Evolutionary conservation across 2,329 filamentous ascomycete genomes (phyloP).

Genomic region (Cladosporium sp.): DNA sequence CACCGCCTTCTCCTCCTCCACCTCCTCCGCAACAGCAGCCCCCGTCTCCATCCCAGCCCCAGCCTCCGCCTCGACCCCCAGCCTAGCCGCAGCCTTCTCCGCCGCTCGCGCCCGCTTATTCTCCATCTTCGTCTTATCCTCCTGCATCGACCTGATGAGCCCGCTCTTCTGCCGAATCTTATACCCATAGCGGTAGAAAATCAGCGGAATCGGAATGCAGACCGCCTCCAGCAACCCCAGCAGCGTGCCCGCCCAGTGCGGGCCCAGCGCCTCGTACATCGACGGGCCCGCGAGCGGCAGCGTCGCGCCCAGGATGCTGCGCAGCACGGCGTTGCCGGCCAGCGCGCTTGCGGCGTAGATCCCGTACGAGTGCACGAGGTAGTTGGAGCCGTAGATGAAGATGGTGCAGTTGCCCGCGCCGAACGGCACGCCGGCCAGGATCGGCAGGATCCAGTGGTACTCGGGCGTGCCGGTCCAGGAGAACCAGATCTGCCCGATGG

Average conservation of each 20-base stretch:
- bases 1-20: constrained; percentile 19
- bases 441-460: constrained; percentile 76
- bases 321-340: constrained; percentile 70
- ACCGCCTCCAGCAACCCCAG: constrained; percentile 66
- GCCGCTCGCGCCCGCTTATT: constrained; percentile 34
- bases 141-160: constrained; percentile 45
- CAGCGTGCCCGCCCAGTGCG: constrained; percentile 74
- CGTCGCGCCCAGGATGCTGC: constrained; percentile 68
- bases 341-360: constrained; percentile 77
- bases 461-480: constrained; percentile 79
- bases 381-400: constrained; percentile 79
- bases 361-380: constrained; percentile 70
- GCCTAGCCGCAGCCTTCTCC: constrained; percentile 23
- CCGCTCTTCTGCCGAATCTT: constrained; percentile 51
- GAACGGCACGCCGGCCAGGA: constrained; percentile 73
- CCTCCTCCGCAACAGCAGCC: constrained; percentile 29
- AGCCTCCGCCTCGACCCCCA: constrained; percentile 24
- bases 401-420: constrained; percentile 69
- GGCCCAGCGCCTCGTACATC: constrained; percentile 63
- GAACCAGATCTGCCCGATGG: constrained; percentile 77
- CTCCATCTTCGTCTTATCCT: constrained; percentile 44
- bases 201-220: constrained; percentile 71
- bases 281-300: constrained; percentile 67
- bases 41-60: constrained; percentile 37
- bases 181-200: constrained; percentile 59